Base-by-base conservation (phyloP, 2,329 filamentous ascomycete genomes). In the Ceratocystiopsis brevicomis region DNA sequence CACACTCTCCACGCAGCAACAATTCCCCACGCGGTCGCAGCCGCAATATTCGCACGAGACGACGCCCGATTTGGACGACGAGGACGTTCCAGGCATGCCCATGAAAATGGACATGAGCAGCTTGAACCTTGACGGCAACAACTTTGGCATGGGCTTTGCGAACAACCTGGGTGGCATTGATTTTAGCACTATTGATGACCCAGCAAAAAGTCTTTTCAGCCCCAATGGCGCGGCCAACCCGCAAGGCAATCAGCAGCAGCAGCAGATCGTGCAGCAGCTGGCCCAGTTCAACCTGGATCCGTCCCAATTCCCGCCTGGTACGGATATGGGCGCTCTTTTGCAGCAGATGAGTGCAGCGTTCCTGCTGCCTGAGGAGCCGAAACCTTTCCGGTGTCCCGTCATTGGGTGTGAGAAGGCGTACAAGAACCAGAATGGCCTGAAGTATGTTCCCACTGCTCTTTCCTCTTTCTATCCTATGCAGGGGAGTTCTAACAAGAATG, bases 371-470 rank as follows among this genome's bases (percentile, higher is more conserved):
- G 88, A 96, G 57, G 88, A 98, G 58, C 85, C 92, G 54, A 98
- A 96, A 63, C 90, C 90, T 0, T 98, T 94, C 69, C 83, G 87
- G 58, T 98, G 90, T 55, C 90, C 90, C 1, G 90, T 98, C 41
- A 93, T 98, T 58, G 90, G 90, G 6, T 98, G 90, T 56, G 90
- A 96, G 61, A 98, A 98, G 68, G 88, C 90, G 0, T 98, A 98
- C 66, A 98, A 98, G 70, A 98, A 98, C 60, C 90, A 96, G 59
- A 98, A 98, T 53, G 90, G 90, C 41, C 69, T 98, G 45, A 98
- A 96, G 73, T 98, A 85, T 53, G 66, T 64, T 64, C 25, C 10
- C 25, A 30, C 2, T 25, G 12, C 5, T 30, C 10, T 17, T 35
- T n/a, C 41, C 47, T 17, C 33, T 42, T 43, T 40, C 33, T 43